Evolutionary conservation across 805 yeast species (phyloP).

Genomic region (Schizosaccharomyces osmophilus): DNA sequence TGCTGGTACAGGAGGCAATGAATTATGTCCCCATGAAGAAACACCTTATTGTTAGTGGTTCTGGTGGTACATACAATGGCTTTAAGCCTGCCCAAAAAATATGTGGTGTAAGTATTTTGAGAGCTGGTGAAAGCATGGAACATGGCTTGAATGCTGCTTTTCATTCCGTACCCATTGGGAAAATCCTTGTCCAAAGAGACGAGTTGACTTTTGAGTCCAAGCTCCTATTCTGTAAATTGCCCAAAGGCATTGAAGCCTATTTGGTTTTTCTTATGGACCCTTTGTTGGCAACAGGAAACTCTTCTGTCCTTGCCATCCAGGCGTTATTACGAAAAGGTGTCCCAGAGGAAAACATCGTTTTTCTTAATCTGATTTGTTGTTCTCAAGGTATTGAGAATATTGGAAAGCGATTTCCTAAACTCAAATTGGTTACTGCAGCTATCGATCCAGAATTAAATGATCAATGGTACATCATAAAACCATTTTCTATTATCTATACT

Average conservation of each 20-base stretch:
- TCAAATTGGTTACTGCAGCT: conserved; percentile 13
- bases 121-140: conserved; percentile 91
- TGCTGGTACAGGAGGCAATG: conserved; percentile 15
- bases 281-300: conserved; percentile 78
- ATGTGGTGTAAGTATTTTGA: conserved; percentile 89
- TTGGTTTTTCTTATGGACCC: conserved; percentile 53
- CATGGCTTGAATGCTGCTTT: background rate
- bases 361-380: conserved; percentile 48
- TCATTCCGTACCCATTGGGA: background rate
- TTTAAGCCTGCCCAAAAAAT: conserved; percentile 69
- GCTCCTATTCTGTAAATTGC: conserved; percentile 71
- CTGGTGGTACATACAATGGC: conserved; percentile 20
- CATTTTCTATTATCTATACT: background rate
- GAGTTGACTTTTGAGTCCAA: background rate
- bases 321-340: conserved; percentile 66
- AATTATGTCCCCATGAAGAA: conserved; percentile 77
- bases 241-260: conserved; percentile 46
- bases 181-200: background rate
- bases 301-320: conserved; percentile 80
- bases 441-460: background rate
- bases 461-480: background rate
- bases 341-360: conserved; percentile 30
- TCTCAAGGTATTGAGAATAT: conserved; percentile 56
- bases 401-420: conserved; percentile 44
- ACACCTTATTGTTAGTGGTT: conserved; percentile 41